These are phyloP conservation scores for Rhodotorula sp. DNA, from an alignment of 1,284 basidiomycete species.

Conservation along the genomic window DNA sequence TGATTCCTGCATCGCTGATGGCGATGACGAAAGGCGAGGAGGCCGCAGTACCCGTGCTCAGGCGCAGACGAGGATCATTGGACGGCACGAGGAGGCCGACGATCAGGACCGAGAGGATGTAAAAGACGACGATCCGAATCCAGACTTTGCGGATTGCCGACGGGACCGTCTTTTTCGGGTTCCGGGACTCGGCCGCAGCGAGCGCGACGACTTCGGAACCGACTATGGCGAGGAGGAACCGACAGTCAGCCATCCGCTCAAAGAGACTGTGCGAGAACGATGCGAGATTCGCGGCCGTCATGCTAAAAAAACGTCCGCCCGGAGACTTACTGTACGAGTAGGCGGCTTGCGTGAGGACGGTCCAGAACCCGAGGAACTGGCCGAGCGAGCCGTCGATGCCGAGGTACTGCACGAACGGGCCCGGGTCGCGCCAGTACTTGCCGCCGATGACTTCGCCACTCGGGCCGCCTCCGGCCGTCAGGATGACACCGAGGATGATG, in stretches of 20 bases:
- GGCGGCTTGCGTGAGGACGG: constrained; percentile 55
- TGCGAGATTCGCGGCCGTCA: no score
- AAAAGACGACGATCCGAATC: constrained; percentile 68
- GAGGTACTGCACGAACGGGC: constrained; percentile 38
- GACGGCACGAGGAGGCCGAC: constrained; percentile 70
- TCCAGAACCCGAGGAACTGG: constrained; percentile 40
- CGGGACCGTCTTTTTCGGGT: constrained; percentile 59
- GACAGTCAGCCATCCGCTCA: neutral
- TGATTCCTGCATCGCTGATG: constrained; percentile 39
- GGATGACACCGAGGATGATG: constrained; percentile 59
- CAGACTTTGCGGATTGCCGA: constrained; percentile 66
- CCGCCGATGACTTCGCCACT: constrained; percentile 29
- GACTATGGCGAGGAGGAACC: neutral
- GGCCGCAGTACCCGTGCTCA: constrained; percentile 45
- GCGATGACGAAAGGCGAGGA: constrained; percentile 40
- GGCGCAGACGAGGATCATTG: constrained; percentile 60
- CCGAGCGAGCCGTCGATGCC: constrained; percentile 53
- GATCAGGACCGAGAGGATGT: constrained; percentile 56
- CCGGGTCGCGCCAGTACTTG: constrained; percentile 40
- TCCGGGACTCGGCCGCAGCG: constrained; percentile 58
- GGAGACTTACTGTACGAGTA: constrained; percentile 64
- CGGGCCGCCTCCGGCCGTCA: constrained; percentile 49
- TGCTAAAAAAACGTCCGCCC: no score
- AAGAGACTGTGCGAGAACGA: no score
- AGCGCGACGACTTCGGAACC: constrained; percentile 65